Evolutionary conservation across 2,329 filamentous ascomycete species (phyloP), one percentile per base, ranked within the genome.

Genomic region (Thielaviopsis populi): DNA sequence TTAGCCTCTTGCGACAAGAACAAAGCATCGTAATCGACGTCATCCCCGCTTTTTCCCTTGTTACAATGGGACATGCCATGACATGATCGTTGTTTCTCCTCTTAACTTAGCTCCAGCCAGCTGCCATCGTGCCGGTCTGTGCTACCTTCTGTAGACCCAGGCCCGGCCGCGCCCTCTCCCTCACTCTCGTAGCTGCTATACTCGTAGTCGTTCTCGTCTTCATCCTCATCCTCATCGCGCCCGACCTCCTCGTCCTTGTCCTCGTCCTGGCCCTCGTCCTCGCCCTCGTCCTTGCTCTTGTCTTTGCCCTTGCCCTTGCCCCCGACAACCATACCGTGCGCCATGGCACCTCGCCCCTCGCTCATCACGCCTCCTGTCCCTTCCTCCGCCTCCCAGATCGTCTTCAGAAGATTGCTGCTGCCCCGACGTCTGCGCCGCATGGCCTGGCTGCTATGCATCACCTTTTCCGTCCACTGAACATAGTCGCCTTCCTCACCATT

Each of bases 381-480:
- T n/a, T 59, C 56, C 56, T 59, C 37, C 5, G 24, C 33, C 40
- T 59, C 56, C 56, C 56, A 59, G 40, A 59, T 59, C 11, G 56
- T 59, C 33, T 41, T 42, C 5, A 59, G 56, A 8, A 42, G 30
- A 19, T 56, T 37, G 30, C 53, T 19, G 53, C 53, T 56, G 7
- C 27, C 53, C 4, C 53, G 53, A 10, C 53, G 53, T 19, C 53
- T 56, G 13, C 27, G 7, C 8, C 53, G 22, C 24, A 56, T 56
- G 8, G n/a, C 53, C 30, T 56, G 27, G 8, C 53, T 56, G 53
- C 53, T 56, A 37, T 56, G 53, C 15, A 19, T 27, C 24, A 56
- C 53, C 53, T 56, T 56, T n/a, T 37, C 27, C 10, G 53, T 56
- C 53, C 53, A 56, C 24, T 56, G 53, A 33, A 56, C 30, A 19